These are phyloP conservation scores for Xerocomus potaroensis DNA, from an alignment of 768 basidiomycete species.

Conservation along the genomic window DNA sequence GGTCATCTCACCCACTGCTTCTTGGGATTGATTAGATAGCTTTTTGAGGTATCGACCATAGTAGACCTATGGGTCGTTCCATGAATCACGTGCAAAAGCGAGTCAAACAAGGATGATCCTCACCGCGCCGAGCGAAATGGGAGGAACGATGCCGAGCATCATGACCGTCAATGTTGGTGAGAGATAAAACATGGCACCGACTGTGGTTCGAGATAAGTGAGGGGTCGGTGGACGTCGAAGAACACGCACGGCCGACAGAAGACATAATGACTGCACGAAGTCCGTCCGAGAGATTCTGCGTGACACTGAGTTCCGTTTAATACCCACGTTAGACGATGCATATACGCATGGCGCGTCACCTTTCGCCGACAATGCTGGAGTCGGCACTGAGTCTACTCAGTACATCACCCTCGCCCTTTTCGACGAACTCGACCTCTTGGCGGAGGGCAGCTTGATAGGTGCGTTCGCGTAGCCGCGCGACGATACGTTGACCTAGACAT, in stretches of 20 bases:
- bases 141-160: constrained; percentile 92
- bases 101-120: constrained; percentile 16
- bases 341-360: constrained; percentile 40
- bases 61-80: constrained; percentile 58
- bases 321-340: background rate
- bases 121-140: constrained; percentile 81
- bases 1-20: constrained; percentile 94
- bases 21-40: constrained; percentile 88
- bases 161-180: constrained; percentile 83
- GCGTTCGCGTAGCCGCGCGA: constrained; percentile 77
- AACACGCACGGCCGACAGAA: constrained; percentile 77
- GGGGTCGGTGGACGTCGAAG: background rate
- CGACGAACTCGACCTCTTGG: constrained; percentile 93
- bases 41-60: constrained; percentile 94
- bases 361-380: constrained; percentile 90
- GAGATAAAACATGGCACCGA: constrained; percentile 93
- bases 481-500: constrained; percentile 72
- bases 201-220: constrained; percentile 34
- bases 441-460: constrained; percentile 80
- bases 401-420: constrained; percentile 90
- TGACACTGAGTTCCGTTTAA: constrained; percentile 42
- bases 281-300: constrained; percentile 77
- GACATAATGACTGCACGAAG: constrained; percentile 86
- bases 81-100: constrained; percentile 9
- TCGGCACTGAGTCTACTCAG: constrained; percentile 88